Evolutionary conservation across 208 protist species (phyloP), one percentile per base, ranked within the genome.

Genomic region (Leishmania gerbilli): DNA sequence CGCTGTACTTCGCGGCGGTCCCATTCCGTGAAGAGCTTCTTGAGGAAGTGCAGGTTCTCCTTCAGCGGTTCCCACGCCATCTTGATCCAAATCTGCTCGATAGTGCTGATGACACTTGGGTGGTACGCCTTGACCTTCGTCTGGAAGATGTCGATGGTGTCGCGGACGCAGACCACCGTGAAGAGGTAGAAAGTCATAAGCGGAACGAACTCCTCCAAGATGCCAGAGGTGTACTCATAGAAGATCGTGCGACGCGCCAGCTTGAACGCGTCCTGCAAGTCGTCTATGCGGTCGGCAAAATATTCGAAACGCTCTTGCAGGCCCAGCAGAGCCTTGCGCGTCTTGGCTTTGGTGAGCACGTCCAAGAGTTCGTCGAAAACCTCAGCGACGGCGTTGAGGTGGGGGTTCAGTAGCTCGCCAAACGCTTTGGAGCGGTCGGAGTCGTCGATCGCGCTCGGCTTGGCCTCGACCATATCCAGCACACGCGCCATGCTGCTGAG

Each of bases 151-250:
- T 92, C 84, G 13, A 96, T 79, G 21, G 95, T 96, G 80, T 96
- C 90, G 72, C 89, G 82, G 62, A 95, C 94, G 80, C 86, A 95
- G 31, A 95, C 85, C 13, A 97, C 84, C 17, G 93, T 94, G 88
- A 97, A 97, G 53, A 97, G 85, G 84, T 95, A 97, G 81, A 96
- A 96, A 9, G 91, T 95, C 95, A 97, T 97, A 81, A 97, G 89
- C 21, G 95, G 95, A 64, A 97, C 92, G 81, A 96, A 97, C 78
- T 95, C 91, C 81, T 97, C 95, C 67, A 97, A 78, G 11, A 86
- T 84, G 85, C 81, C 79, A 49, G 89, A 87, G 76, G 85, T 90
- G 82, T 91, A 75, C 79, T 96, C 91, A 82, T 97, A 97, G 83
- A 97, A 96, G 62, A 97, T 83, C 77, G 80, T 80, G 69, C 90